These are phyloP conservation scores for Pseudonitzschia delicatissima DNA, from an alignment of 108 stramenopile species.

Conservation along the genomic window DNA sequence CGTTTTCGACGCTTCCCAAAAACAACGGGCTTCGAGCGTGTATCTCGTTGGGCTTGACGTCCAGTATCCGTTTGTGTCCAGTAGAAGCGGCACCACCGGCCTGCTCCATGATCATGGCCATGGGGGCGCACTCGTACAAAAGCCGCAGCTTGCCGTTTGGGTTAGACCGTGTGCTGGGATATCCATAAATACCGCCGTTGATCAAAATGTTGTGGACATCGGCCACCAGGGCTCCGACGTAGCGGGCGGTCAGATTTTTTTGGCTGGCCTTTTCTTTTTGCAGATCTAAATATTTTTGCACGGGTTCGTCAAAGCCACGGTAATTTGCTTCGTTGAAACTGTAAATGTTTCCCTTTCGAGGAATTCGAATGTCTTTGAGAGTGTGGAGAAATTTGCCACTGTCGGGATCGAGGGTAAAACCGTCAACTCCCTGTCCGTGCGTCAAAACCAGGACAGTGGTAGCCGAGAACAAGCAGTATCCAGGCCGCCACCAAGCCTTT, in stretches of 20 bases:
- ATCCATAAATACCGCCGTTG: constrained; percentile 98
- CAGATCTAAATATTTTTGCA: constrained; percentile 56
- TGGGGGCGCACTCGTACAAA: constrained; percentile 92
- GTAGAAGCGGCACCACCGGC: constrained; percentile 96
- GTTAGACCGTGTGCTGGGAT: constrained; percentile 88
- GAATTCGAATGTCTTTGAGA: constrained; percentile 87
- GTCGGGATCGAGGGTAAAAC: constrained; percentile 98
- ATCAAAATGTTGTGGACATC: constrained; percentile 99
- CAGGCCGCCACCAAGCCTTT: constrained; percentile 84
- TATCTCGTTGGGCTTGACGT: constrained; percentile 78
- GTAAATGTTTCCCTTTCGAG: constrained; percentile 85
- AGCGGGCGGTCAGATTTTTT: constrained; percentile 60
- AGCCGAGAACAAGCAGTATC: constrained; percentile 97
- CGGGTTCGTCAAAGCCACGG: constrained; percentile 75
- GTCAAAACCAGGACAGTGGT: constrained; percentile 96
- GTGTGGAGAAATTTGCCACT: constrained; percentile 94
- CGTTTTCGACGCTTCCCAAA: constrained; percentile 82
- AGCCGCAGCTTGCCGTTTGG: constrained; percentile 87
- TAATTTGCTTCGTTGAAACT: constrained; percentile 98
- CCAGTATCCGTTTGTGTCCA: constrained; percentile 80
- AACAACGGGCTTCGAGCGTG: constrained; percentile 91
- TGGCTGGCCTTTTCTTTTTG: constrained; percentile 54
- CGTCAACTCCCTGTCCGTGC: constrained; percentile 91
- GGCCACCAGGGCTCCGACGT: constrained; percentile 97
- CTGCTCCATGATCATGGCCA: constrained; percentile 98